Evolutionary conservation across 2,329 filamentous ascomycete species (phyloP), one percentile per base, ranked within the genome.

Genomic region (Paraphoma sp.): DNA sequence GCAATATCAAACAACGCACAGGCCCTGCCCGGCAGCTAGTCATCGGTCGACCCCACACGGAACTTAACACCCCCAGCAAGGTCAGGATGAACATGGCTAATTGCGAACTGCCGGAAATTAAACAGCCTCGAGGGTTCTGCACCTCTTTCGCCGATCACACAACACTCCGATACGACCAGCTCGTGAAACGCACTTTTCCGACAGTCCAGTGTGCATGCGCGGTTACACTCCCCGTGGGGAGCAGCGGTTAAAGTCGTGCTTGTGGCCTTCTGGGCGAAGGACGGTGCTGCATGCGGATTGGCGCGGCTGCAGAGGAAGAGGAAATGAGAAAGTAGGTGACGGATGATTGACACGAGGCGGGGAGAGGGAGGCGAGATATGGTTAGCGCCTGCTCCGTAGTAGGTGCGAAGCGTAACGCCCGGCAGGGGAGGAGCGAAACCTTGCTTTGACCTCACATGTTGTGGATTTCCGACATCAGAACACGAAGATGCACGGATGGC

Each of bases 371-470:
- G 28, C 44, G 7, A 14, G 11, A 31, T 38, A 23, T 36, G 42
- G 43, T 52, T 50, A 52, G 58, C 47, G 57, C 58, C 59, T 61
- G 59, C 64, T 64, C 62, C 64, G 52, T 55, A 61, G 56, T 53
- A 48, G 29, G 33, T 31, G 47, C 36, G 45, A 56, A 47, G 43
- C 41, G 42, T 30, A 44, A 43, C 50, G 60, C 53, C 54, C 46
- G 51, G 48, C 53, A 51, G 53, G 51, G 47, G 14, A 38, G 40
- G 45, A 36, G 46, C 28, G 29, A 50, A 59, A 59, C 60, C 53
- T 65, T 65, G 56, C 55, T 61, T 55, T 53, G 51, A 63, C 63
- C 40, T 65, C 62, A 64, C 29, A 14, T 36, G 33, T 36, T 23
- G 23, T 23, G 40, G 18, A 29, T 41, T 43, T 43, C 51, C 51